phyloP scores from a whole-genome alignment of 2,329 filamentous ascomycete species.

The Cytospora leucostoma region DNA sequence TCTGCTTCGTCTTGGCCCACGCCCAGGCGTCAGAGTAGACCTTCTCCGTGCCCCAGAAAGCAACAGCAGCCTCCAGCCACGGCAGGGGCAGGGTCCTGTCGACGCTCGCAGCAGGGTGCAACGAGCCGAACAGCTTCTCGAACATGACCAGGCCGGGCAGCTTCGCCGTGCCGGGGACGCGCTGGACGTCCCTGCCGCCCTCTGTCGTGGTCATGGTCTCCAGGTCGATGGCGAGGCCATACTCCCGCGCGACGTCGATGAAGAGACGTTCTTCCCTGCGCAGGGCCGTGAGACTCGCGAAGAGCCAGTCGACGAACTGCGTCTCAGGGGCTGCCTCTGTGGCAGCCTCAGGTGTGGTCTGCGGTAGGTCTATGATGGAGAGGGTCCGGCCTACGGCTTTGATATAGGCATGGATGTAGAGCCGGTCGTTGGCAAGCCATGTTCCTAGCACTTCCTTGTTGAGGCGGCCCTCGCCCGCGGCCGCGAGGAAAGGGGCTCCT shows the following conservation, averaged over 20 bases:
- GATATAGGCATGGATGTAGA: constrained; percentile 72
- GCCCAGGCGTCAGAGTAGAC: constrained; percentile 63
- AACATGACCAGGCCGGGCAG: constrained; percentile 44
- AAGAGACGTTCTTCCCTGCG: constrained; percentile 69
- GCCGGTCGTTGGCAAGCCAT: constrained; percentile 72
- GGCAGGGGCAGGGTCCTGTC: constrained; percentile 40
- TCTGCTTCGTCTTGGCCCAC: constrained; percentile 46
- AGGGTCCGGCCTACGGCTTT: constrained; percentile 67
- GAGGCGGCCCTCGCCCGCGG: constrained; percentile 64
- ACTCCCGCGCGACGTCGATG: constrained; percentile 62
- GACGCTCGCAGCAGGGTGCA: constrained; percentile 47
- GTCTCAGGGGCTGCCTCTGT: constrained; percentile 45
- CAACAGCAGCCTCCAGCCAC: constrained; percentile 66
- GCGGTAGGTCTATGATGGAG: constrained; percentile 59
- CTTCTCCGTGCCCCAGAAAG: constrained; percentile 77
- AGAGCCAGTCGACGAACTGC: constrained; percentile 61
- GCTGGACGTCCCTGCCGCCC: constrained; percentile 4
- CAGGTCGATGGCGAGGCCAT: constrained; percentile 54
- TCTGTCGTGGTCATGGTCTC: constrained; percentile 23
- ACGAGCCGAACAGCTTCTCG: constrained; percentile 54
- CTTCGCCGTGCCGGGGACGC: constrained; percentile 37
- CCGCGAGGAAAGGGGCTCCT: constrained; percentile 65
- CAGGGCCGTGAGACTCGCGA: constrained; percentile 66
- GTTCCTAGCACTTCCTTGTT: constrained; percentile 56
- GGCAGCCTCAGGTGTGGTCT: constrained; percentile 28